These are phyloP conservation scores for Pleurotus tuoliensis DNA, from an alignment of 768 basidiomycete genomes.

Conservation along the genomic window DNA sequence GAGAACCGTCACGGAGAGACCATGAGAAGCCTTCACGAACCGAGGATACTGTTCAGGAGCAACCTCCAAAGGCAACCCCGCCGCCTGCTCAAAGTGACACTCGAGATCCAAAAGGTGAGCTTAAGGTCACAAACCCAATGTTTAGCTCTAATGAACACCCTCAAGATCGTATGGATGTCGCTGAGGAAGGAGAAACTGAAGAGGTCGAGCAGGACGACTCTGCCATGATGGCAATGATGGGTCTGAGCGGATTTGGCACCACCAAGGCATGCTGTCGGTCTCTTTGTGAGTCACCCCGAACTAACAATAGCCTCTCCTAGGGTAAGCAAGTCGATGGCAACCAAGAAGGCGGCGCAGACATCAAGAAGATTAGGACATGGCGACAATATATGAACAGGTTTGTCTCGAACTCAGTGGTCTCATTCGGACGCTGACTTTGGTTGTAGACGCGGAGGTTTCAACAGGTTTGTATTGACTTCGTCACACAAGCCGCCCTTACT, in stretches of 20 bases:
- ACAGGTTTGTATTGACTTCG: slow-evolving; percentile 44
- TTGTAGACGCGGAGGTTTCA: slow-evolving; percentile 77
- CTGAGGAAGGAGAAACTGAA: slow-evolving; percentile 45
- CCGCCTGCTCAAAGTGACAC: slow-evolving; percentile 17
- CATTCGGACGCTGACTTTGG: slow-evolving; percentile 11
- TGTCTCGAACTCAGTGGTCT: slow-evolving; percentile 13
- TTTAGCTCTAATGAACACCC: slow-evolving; percentile 8
- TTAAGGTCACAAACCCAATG: background rate
- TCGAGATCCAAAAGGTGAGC: slow-evolving; percentile 13
- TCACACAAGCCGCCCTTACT: too few relatives aligned
- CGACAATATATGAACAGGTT: slow-evolving; percentile 98
- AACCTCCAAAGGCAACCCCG: slow-evolving; percentile 18
- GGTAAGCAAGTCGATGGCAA: slow-evolving; percentile 81
- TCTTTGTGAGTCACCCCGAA: background rate
- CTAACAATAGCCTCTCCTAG: slow-evolving; percentile 30
- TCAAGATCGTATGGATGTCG: slow-evolving; percentile 15
- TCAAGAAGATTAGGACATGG: slow-evolving; percentile 90
- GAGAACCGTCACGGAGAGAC: slow-evolving; percentile 31
- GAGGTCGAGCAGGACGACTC: slow-evolving; percentile 66
- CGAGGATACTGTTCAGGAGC: slow-evolving; percentile 19
- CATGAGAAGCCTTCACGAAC: slow-evolving; percentile 23
- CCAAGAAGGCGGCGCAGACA: slow-evolving; percentile 60
- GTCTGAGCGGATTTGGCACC: slow-evolving; percentile 78
- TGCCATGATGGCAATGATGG: slow-evolving; percentile 90
- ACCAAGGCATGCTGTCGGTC: slow-evolving; percentile 64